These are phyloP conservation scores for Lathyrus aphaca DNA, from an alignment of 306 rosid genomes.

Conservation along the genomic window DNA sequence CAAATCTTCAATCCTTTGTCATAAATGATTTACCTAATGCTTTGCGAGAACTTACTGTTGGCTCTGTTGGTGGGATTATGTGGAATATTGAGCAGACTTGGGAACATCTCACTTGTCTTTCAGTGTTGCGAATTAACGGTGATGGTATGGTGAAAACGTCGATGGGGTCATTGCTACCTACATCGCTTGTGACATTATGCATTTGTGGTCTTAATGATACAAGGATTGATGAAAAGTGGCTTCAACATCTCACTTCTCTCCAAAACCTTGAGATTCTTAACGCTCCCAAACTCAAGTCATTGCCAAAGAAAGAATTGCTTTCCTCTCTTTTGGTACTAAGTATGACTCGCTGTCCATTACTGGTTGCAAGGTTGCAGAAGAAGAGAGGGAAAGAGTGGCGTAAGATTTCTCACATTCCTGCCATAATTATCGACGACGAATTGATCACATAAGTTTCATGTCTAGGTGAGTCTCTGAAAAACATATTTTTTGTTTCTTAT, in stretches of 20 bases:
- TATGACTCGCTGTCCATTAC: neutral
- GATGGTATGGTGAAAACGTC: neutral
- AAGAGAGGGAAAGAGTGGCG: neutral
- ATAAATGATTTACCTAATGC: no score
- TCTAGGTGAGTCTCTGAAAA: no score
- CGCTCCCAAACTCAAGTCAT: neutral
- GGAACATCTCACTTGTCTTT: no score
- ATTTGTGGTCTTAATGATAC: neutral
- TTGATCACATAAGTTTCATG: neutral
- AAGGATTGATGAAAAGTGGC: neutral
- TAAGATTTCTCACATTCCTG: neutral
- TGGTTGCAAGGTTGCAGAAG: neutral
- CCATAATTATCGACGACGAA: neutral
- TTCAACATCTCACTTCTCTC: neutral
- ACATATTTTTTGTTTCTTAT: no score
- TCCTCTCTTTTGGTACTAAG: neutral
- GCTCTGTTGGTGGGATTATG: no score
- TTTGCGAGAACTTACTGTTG: no score
- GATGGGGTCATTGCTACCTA: neutral
- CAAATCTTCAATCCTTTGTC: no score
- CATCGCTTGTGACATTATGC: neutral
- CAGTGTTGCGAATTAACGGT: no score
- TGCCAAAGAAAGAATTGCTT: neutral
- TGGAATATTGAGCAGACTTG: no score
- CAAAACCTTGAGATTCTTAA: neutral